Evolutionary conservation across 2,329 filamentous ascomycete genomes (phyloP), one percentile per base, ranked within the genome.

Genomic region (Pseudocercospora ulei): DNA sequence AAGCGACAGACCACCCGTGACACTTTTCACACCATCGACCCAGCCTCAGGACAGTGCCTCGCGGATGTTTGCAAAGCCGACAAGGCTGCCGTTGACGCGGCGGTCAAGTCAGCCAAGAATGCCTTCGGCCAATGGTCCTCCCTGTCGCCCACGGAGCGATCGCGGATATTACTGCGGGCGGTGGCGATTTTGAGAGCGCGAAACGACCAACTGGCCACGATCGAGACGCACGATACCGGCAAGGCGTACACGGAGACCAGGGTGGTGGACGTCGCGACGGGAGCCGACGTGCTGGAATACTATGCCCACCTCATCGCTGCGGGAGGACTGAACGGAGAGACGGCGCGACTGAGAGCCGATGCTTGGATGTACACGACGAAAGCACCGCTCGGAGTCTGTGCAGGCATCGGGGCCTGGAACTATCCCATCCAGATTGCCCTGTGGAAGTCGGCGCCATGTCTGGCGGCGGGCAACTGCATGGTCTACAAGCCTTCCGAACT

Each of bases 361-460:
- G 83, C 84, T 3, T 86, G 80, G 73, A 76, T 90, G 23, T 85
- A 87, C 62, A 87, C 82, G 7, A 79, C 76, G 55, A 88, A 90
- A 59, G 80, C 83, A 51, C 72, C 85, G 3, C 66, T 92, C 11
- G 85, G 85, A 16, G 83, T 90, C 8, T 92, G 84, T 59, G 85
- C 75, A 8, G 85, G 82, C 41, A 92, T 92, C 50, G 85, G 84
- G 39, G 85, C 85, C 8, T 92, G 84, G 84, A 92, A 92, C 63
- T 92, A 92, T 58, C 85, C 85, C 7, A 82, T 92, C 48, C 84
- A 92, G 61, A 92, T 92, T 62, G 84, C 84, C 5, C 69, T 92
- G 1, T 92, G 84, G 84, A 92, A 92, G 62, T 86, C 82, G 1
- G 83, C 81, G 0, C 82, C 85, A 0, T 90, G 84, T 53, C 70